Percentiles rank a stretch among this genome's conserved stretches.
Conservation (phyloP, 768 basidiomycete species). For the Asterophora lycoperdoides region DNA sequence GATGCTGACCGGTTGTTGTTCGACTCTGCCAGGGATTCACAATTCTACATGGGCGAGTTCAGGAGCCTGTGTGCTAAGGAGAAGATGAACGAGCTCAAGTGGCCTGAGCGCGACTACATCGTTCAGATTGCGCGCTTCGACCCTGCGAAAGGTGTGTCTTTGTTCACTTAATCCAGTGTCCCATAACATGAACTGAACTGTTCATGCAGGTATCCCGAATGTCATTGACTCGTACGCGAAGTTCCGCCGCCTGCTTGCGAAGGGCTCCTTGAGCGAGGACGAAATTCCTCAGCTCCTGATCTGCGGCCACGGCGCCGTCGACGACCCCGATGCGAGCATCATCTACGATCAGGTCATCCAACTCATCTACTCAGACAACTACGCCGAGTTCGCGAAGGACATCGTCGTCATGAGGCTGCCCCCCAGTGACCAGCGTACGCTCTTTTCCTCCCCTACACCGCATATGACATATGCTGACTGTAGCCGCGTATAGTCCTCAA, state of each 20-base stretch:
- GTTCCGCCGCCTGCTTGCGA: slow-evolving; percentile 65
- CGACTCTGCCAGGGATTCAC: slow-evolving; percentile 50
- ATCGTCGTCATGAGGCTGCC: slow-evolving; percentile 76
- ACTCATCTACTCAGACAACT: slow-evolving; percentile 48
- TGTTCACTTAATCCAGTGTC: background rate
- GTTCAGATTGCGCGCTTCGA: slow-evolving; percentile 95
- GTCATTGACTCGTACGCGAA: slow-evolving; percentile 85
- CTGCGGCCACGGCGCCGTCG: slow-evolving; percentile 90
- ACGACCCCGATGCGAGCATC: slow-evolving; percentile 92
- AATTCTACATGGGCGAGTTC: slow-evolving; percentile 89
- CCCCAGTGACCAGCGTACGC: slow-evolving; percentile 80
- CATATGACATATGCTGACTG: slow-evolving; percentile 2
- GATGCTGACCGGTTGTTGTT: background rate
- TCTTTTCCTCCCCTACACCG: background rate
- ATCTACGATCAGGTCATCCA: slow-evolving; percentile 79
- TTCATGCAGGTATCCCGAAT: slow-evolving; percentile 65
- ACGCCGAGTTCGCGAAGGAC: slow-evolving; percentile 52
- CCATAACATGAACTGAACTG: background rate
- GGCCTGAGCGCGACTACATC: slow-evolving; percentile 82
- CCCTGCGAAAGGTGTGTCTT: slow-evolving; percentile 52
- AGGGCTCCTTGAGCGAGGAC: slow-evolving; percentile 38
- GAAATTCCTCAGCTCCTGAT: slow-evolving; percentile 73
- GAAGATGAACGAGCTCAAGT: slow-evolving; percentile 74
- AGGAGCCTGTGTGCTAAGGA: slow-evolving; percentile 70
- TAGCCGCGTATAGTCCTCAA: slow-evolving; percentile 59